phyloP scores from a whole-genome alignment of 2,329 filamentous ascomycete species.

The Nothomitra cinnamomea region DNA sequence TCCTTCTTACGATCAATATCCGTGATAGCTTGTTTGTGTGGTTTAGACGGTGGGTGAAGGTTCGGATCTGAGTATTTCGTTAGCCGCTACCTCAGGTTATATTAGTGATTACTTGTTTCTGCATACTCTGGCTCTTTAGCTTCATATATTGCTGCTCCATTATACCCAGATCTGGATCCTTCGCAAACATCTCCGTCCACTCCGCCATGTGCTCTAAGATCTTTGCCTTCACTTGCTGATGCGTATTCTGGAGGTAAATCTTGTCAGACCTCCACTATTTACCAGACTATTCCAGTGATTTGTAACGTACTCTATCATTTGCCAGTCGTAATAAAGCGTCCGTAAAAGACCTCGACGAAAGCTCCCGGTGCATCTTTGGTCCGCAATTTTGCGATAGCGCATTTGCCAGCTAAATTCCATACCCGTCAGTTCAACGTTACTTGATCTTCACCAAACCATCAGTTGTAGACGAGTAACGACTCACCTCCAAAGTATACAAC shows the following conservation, averaged over 20 bases:
- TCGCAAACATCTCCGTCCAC: constrained; percentile 88
- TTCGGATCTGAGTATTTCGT: constrained; percentile 54
- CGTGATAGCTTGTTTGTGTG: constrained; percentile 81
- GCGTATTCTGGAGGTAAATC: constrained; percentile 49
- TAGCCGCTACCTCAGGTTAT: constrained; percentile 9
- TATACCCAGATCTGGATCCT: constrained; percentile 80
- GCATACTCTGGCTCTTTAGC: constrained; percentile 53
- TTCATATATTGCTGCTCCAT: constrained; percentile 92
- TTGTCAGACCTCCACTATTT: constrained; percentile 9
- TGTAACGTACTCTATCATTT: constrained; percentile 48
- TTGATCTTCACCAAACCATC: neutral
- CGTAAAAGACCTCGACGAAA: constrained; percentile 83
- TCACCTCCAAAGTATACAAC: constrained; percentile 76
- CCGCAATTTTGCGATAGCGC: constrained; percentile 87
- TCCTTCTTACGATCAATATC: constrained; percentile 83
- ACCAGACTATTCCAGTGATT: no score
- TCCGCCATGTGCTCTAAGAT: constrained; percentile 92
- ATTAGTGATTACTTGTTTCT: constrained; percentile 2
- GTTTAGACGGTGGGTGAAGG: constrained; percentile 79
- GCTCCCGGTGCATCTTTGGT: constrained; percentile 68
- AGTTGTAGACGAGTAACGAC: neutral
- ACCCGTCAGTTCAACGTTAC: neutral
- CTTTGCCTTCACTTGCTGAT: constrained; percentile 91
- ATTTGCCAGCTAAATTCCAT: constrained; percentile 51
- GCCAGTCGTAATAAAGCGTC: constrained; percentile 83